Base-by-base conservation (phyloP, 1,284 basidiomycete genomes). In the Boletellus deceptivus region DNA sequence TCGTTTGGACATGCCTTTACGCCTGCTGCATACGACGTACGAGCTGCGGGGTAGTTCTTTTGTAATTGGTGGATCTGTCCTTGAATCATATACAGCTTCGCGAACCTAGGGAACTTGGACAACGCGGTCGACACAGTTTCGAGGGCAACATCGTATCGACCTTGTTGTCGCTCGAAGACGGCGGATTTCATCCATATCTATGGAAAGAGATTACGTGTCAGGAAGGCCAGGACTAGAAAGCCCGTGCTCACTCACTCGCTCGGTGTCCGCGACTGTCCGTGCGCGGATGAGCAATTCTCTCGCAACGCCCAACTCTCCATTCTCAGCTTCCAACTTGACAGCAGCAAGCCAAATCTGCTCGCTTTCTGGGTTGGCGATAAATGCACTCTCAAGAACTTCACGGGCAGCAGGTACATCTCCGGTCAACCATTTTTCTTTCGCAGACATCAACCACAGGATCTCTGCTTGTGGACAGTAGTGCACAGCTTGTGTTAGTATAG, bases 121-220 rank as follows among this genome's bases (percentile, higher is more conserved):
- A 96, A 75, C 0, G 90, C 94, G 16, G 81, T 73, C n/a, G 82
- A 76, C 13, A 93, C 77, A 0, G 88, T 88, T 55, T 82, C 74
- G 7, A 98, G 76, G 0, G 94, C 93, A 5, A 77, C 78, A n/a
- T 82, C 77, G 6, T 82, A 72, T 53, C 86, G 80, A 1, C 88
- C 89, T 65, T 95, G 88, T 64, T 96, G 89, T 4, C 95, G 82
- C 66, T 98, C 94, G 59, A 99, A 93, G 1, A 93, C 89, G 1
- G 91, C 94, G 6, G 91, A 93, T 70, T 99, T 99, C 90, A 98
- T 92, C 96, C 96, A 99, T 49, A 97, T 95, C 92, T 94, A 14
- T 5, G 17, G 10, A 29, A 39, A 1, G 18, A 50, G 22, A 49
- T 18, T 20, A 7, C 1, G 0, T 6, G 27, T 37, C 20, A 20